Evolutionary conservation across 768 basidiomycete genomes (phyloP).

Genomic region (Pulveroboletus sp.): DNA sequence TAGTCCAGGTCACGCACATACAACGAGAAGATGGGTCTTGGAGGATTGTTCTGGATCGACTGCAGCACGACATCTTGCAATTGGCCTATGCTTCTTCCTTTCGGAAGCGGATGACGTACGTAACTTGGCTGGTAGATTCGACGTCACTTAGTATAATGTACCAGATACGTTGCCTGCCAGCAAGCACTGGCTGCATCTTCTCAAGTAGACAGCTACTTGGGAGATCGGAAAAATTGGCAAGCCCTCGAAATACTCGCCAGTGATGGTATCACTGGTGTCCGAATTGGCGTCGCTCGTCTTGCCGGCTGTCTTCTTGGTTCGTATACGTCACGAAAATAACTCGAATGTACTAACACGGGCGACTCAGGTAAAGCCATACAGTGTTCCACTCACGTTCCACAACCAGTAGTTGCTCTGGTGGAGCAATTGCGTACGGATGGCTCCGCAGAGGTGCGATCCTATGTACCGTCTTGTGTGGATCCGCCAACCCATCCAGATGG

Average conservation of each 20-base stretch:
- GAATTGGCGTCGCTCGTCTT: conserved; percentile 80
- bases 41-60: conserved; percentile 30
- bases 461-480: conserved; percentile 38
- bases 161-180: conserved; percentile 71
- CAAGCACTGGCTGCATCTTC: conserved; percentile 47
- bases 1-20: conserved; percentile 45
- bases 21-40: conserved; percentile 38
- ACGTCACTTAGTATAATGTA: conserved; percentile 14
- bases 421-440: conserved; percentile 48
- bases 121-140: conserved; percentile 12
- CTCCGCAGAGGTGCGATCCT: conserved; percentile 60
- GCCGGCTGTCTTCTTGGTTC: conserved; percentile 52
- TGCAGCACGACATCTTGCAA: conserved; percentile 39
- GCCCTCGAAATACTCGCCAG: conserved; percentile 50
- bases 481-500: conserved; percentile 6
- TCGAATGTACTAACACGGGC: conserved; percentile 4
- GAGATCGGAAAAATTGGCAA: conserved; percentile 44
- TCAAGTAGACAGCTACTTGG: conserved; percentile 34
- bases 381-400: conserved; percentile 25
- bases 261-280: conserved; percentile 77
- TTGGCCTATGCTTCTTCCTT: conserved; percentile 45
- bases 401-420: conserved; percentile 37
- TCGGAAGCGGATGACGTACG: conserved; percentile 71
- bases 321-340: conserved; percentile 20
- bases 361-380: conserved; percentile 13